Base-by-base conservation (phyloP, 2,329 filamentous ascomycete species). In the Colletotrichum sp. region DNA sequence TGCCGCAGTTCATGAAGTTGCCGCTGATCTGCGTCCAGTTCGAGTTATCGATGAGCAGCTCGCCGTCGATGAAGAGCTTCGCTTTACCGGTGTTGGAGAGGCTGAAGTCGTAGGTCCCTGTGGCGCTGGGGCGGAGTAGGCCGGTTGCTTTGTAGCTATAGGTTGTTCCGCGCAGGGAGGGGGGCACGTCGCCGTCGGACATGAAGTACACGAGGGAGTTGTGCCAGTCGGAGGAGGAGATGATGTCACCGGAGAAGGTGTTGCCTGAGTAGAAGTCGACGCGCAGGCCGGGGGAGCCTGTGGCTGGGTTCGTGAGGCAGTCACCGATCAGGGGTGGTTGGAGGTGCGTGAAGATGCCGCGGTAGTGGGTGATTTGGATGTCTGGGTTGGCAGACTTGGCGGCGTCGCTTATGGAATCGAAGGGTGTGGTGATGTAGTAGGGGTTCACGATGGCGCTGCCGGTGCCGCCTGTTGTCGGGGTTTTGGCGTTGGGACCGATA, bases 11-110 rank as follows among this genome's bases (percentile, higher is more conserved):
- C 72, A 79, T 78, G 36, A 79, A 79, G 6, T 75, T 77, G 39
- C 71, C 87, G 32, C 86, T 86, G 65, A 87, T 83, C 49, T 86
- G 82, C 4, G 82, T 85, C 86, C 86, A 88, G 70, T 87, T 81
- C 82, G 85, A 86, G 76, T 86, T 88, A 74, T 88, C 85, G 73
- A 88, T 87, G 63, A 88, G 82, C 3, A 87, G 79, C 68, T 85
- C 79, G n/a, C 85, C 84, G 63, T 88, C 82, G 49, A 88, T 77
- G 29, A 44, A 78, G 12, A 79, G 64, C 68, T 62, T 64, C 2
- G 77, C 52, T 25, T 77, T 55, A 15, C 78, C 78, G 0, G 75
- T 77, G 71, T 67, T 77, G 29, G 75, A 72, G 19, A 83, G 78
- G 39, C 81, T 82, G 74, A 83, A 81, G 13, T 80, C 77, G 63